phyloP scores from a whole-genome alignment of 208 protist genomes.

The Leishmania arabica region DNA sequence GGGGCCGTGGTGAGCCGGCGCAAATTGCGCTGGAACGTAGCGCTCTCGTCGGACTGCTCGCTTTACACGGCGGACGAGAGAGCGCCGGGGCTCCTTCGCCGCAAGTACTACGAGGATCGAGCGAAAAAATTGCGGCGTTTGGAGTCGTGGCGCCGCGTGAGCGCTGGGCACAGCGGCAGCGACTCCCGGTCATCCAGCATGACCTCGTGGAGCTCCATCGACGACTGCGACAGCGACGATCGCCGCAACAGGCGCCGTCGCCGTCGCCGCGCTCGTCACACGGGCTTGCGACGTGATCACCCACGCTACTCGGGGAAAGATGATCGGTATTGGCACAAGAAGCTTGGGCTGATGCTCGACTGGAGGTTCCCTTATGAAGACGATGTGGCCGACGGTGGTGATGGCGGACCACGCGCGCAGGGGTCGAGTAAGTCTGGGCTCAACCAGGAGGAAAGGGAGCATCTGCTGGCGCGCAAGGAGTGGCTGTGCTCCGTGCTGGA shows the following conservation, averaged over 20 bases:
- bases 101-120: conserved; percentile 31
- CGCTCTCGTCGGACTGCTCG: conserved; percentile 11
- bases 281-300: conserved; percentile 20
- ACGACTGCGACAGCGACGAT: conserved; percentile 22
- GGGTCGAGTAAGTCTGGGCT: conserved; percentile 10
- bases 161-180: neutral
- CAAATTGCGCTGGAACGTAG: conserved; percentile 7
- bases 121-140: conserved; percentile 39
- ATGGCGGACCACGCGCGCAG: neutral
- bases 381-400: neutral
- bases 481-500: conserved; percentile 47
- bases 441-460: conserved; percentile 30
- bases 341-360: neutral
- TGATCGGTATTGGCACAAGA: neutral
- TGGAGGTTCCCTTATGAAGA: neutral
- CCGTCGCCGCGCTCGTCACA: conserved; percentile 18
- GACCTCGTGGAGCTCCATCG: conserved; percentile 41
- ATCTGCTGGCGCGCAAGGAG: conserved; percentile 40
- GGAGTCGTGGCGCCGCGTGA: conserved; percentile 25
- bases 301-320: conserved; percentile 2
- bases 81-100: conserved; percentile 13
- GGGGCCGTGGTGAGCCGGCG: conserved; percentile 40
- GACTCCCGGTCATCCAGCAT: conserved; percentile 30
- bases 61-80: conserved; percentile 25
- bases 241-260: conserved; percentile 23